Evolutionary conservation across 2,329 filamentous ascomycete species (phyloP), one percentile per base, ranked within the genome.

Genomic region (Thelonectria rubi): DNA sequence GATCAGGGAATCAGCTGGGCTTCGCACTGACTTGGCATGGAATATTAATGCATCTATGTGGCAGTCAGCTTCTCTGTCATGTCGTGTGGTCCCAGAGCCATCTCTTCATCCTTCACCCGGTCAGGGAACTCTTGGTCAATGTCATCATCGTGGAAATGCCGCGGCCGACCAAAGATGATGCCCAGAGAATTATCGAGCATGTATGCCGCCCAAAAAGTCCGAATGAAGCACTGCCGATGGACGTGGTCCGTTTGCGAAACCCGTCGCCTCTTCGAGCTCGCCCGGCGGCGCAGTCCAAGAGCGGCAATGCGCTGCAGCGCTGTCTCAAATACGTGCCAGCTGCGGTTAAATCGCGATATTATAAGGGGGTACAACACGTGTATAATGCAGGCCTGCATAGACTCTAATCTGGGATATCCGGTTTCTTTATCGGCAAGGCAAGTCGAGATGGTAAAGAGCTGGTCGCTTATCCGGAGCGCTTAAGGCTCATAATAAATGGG

Each of bases 181-280:
- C 85, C 84, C 1, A 90, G 75, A 58, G 89, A 89, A 40, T 86
- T 86, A 66, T 90, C 87, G 1, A 89, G 74, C 1, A 83, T 84
- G 67, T 89, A 90, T 0, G 84, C 82, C 3, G 82, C 82, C 87
- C 87, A 89, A 52, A 90, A 88, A 0, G 83, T 81, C 8, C 87
- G 78, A 58, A 84, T 84, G 1, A 84, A 79, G 43, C 84, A 83
- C 61, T 89, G 85, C 0, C 74, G 73, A 3, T 79, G 72, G 9
- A 83, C 78, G 47, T 82, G 82, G 61, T 85, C 80, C 0, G 49
- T 40, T 0, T 46, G 60, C 5, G 64, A 60, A 1, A 60, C 50
- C 2, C 71, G 37, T 3, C 67, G 45, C 4, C 70, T 62, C 26
- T 69, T 73, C 1, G 65, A 56, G 5, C 64, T 65, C 2, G 66